Evolutionary conservation across 805 yeast genomes (phyloP).

Genomic region (Sugiyamaella lignohabitans): DNA sequence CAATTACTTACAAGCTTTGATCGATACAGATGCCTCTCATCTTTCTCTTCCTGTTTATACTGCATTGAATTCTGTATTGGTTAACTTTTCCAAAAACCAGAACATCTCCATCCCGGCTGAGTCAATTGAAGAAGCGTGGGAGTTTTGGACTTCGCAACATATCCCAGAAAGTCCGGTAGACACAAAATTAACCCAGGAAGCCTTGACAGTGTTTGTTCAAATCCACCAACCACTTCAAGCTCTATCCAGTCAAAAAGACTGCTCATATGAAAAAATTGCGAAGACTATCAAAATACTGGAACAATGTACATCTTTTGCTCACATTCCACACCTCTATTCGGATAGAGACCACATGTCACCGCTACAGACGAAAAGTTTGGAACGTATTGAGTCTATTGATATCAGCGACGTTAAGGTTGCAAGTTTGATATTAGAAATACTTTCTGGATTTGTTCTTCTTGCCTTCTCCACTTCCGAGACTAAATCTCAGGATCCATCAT

Average conservation of each 20-base stretch:
- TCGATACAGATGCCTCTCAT: slow-evolving; percentile 42
- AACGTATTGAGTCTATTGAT: slow-evolving; percentile 35
- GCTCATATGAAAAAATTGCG: slow-evolving; percentile 35
- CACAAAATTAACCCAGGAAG: slow-evolving; percentile 42
- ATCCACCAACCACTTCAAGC: slow-evolving; percentile 46
- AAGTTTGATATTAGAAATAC: background rate
- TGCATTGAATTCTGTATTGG: slow-evolving; percentile 44
- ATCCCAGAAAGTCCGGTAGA: slow-evolving; percentile 35
- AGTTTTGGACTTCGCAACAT: slow-evolving; percentile 38
- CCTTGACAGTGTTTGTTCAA: slow-evolving; percentile 48
- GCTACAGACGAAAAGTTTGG: slow-evolving; percentile 55
- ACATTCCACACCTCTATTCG: slow-evolving; percentile 49
- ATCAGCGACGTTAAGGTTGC: slow-evolving; percentile 11
- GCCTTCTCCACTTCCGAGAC: background rate
- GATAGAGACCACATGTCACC: slow-evolving; percentile 56
- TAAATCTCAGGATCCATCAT: background rate
- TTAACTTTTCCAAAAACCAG: slow-evolving; percentile 20
- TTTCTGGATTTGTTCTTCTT: background rate
- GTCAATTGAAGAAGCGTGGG: slow-evolving; percentile 23
- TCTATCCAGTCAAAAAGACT: slow-evolving; percentile 30
- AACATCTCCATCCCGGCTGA: slow-evolving; percentile 10
- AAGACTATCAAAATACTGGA: slow-evolving; percentile 53
- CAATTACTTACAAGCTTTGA: slow-evolving; percentile 39
- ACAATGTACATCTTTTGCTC: slow-evolving; percentile 65
- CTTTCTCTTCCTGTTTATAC: slow-evolving; percentile 52